Evolutionary conservation across 78 protist genomes (phyloP), one percentile per base, ranked within the genome.

Genomic region (Pigoraptor vietnamica): DNA sequence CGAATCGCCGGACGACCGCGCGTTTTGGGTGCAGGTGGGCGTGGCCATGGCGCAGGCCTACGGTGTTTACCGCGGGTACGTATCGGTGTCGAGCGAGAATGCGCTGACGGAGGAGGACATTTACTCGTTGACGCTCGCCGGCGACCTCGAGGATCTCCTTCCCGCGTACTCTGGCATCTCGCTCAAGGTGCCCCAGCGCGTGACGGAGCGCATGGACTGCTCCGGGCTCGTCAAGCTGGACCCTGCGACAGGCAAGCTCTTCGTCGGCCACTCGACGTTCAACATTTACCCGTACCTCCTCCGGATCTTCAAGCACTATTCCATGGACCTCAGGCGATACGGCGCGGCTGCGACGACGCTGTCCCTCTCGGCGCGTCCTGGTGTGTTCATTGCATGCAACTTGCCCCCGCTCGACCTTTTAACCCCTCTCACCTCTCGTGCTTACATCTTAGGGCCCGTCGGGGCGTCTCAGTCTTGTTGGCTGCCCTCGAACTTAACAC

Each of bases 221-320:
- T 48, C 67, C 14, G 67, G 67, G 67, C 67, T 48, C 29, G 67
- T 48, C 6, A 48, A 48, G 67, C 67, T 48, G 6, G 67, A 48
- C 14, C 67, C 67, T 14, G 67, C 14, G 67, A 48, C 67, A 14
- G 67, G 67, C 6, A 48, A 96, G 9, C n/a, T 96, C 39, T 94
- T 91, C 48, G 24, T 94, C 40, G 95, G 96, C 36, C 96, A 96
- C 86, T 88, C 93, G 14, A 88, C 95, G 25, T 95, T 95, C 95
- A 39, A 48, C 48, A 40, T 40, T 9, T 94, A 87, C 79, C 83
- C 89, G 38, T 90, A 90, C 35, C 90, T 91, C 92, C 86, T 88
- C 79, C 92, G 97, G 37, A 91, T 96, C 90, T 95, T 89, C 94
- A 96, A 96, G 93, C 87, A 91, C 83, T 93, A 93, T 86, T 55